These are phyloP conservation scores for Nicotiana tomentosiformis DNA, from an alignment of 257 asterid genomes.

Conservation along the genomic window DNA sequence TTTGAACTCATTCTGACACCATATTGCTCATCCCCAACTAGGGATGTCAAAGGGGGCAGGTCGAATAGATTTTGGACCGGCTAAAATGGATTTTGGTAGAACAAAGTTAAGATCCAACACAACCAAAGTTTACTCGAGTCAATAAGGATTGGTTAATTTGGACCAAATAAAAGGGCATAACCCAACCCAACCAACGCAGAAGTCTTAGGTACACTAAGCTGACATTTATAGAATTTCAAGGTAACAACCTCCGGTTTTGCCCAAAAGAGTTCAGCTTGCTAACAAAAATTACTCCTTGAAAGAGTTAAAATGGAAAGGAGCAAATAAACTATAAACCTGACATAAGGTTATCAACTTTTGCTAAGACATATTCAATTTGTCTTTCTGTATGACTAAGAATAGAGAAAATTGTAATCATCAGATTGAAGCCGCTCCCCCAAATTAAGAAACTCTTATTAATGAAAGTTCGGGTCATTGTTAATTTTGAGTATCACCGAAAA, in stretches of 20 bases:
- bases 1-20: background rate
- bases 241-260: background rate
- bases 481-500: too few species aligned
- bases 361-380: background rate
- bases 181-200: background rate
- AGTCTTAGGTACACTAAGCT: background rate
- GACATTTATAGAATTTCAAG: background rate
- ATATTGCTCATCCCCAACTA: background rate
- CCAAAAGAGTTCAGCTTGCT: background rate
- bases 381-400: too few species aligned
- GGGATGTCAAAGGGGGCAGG: background rate
- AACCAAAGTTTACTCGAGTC: background rate
- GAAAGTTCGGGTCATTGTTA: too few species aligned
- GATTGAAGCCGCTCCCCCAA: too few species aligned
- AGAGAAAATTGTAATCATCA: too few species aligned
- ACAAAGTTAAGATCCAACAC: background rate
- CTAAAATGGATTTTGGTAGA: background rate
- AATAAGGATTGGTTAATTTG: background rate
- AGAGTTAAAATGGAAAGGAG: background rate
- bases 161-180: background rate
- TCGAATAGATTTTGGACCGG: background rate
- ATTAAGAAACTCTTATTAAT: too few species aligned
- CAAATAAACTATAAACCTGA: background rate
- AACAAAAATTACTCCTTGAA: background rate
- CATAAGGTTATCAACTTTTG: background rate